These are phyloP conservation scores for Colletotrichum scovillei DNA, from an alignment of 2,329 filamentous ascomycete genomes.

Conservation along the genomic window DNA sequence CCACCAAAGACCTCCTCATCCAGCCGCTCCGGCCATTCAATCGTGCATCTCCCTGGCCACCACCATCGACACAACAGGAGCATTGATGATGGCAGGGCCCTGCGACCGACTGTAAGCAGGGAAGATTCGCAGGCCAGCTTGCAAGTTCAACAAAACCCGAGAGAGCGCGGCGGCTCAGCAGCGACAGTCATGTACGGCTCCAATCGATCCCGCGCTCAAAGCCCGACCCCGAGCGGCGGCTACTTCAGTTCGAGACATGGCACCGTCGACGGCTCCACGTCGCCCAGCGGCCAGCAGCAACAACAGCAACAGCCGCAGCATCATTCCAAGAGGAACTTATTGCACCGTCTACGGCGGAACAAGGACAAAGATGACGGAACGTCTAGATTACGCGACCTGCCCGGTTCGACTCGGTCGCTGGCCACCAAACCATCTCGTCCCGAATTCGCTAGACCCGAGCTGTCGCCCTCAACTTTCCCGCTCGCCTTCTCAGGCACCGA, in stretches of 20 bases:
- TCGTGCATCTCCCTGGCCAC: conserved; percentile 74
- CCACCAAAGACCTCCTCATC: conserved; percentile 73
- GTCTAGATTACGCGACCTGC: conserved; percentile 58
- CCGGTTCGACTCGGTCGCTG: conserved; percentile 65
- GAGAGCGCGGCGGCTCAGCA: conserved; percentile 62
- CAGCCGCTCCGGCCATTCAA: conserved; percentile 67
- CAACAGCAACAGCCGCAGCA: conserved; percentile 40
- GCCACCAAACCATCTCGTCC: conserved; percentile 60
- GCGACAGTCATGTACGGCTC: conserved; percentile 56
- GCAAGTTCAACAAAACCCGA: conserved; percentile 50
- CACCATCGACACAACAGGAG: conserved; percentile 76
- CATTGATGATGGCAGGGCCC: conserved; percentile 72
- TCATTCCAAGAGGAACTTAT: conserved; percentile 60
- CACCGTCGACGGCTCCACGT: conserved; percentile 66
- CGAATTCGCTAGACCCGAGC: conserved; percentile 55
- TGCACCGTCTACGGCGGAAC: conserved; percentile 62
- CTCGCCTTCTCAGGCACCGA: conserved; percentile 43
- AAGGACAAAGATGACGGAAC: conserved; percentile 66
- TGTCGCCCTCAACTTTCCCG: conserved; percentile 51
- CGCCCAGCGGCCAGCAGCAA: conserved; percentile 56
- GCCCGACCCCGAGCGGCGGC: conserved; percentile 82
- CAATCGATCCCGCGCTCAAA: conserved; percentile 72
- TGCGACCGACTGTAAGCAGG: conserved; percentile 79
- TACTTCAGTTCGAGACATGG: conserved; percentile 60
- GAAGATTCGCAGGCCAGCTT: conserved; percentile 75